Conservation (phyloP, 2,329 filamentous ascomycete genomes). For the Atkinsonella hypoxylon region DNA sequence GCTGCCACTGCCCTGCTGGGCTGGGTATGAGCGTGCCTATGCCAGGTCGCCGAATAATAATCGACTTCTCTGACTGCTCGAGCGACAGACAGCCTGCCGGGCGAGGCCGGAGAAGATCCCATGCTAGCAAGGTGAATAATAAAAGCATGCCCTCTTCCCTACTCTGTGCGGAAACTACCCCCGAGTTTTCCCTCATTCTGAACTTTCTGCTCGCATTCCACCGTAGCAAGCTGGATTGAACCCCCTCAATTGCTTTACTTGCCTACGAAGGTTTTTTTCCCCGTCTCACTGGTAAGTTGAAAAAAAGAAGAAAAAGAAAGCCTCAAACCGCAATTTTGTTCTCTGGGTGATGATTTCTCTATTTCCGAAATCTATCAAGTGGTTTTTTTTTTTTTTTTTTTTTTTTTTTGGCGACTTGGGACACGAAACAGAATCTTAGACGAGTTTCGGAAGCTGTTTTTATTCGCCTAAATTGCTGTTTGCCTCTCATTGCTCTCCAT, state of each 20-base stretch:
- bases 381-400: too few relatives aligned
- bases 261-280: slow-evolving; percentile 8
- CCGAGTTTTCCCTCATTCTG: slow-evolving; percentile 13
- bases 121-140: slow-evolving; percentile 9
- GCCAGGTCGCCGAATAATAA: neutral
- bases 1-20: slow-evolving; percentile 3
- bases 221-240: slow-evolving; percentile 18
- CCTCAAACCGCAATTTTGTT: neutral
- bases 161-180: slow-evolving; percentile 9
- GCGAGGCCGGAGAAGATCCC: slow-evolving; percentile 4
- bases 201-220: slow-evolving; percentile 13
- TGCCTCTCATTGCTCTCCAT: too few relatives aligned
- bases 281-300: slow-evolving; percentile 15
- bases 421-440: too few relatives aligned
- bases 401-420: too few relatives aligned
- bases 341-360: neutral
- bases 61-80: neutral
- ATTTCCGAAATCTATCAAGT: neutral
- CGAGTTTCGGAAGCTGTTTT: too few relatives aligned
- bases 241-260: slow-evolving; percentile 11
- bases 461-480: too few relatives aligned
- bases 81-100: neutral
- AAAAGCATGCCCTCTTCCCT: slow-evolving; percentile 10
- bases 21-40: neutral
- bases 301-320: neutral